Base-by-base conservation (phyloP, 768 basidiomycete genomes). In the Macrolepiota fuliginosa region DNA sequence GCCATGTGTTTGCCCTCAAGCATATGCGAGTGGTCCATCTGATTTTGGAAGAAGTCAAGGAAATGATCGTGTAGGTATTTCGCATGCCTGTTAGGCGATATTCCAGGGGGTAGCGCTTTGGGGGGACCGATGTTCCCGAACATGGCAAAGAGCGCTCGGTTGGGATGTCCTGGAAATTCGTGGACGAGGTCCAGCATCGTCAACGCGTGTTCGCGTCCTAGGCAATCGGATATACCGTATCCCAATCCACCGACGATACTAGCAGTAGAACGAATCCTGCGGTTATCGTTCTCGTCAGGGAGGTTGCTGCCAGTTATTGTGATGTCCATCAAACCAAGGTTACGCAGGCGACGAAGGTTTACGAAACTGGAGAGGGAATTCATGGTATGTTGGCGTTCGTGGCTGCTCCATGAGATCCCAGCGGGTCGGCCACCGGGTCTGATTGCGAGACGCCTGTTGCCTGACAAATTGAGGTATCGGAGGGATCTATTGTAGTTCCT, bases 401-500 rank as follows among this genome's bases (percentile, higher is more conserved):
- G 72, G 58, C 74, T 74, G 15, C 77, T 72, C 69, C 91, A 89
- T 0, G 91, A 88, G 10, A 42, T 24, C 19, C 32, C 53, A 1
- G 42, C 46, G n/a, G 47, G 59, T 35, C 45, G 59, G 25, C 45
- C 54, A 40, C 54, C 53, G 2, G 42, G 29, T 73, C 94, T 96
- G 81, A 99, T 97, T 75, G 94, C 94, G 3, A 99, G 81, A 11
- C 91, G 87, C 72, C 96, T 96, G 79, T 99, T 99, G 4, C 97
- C 97, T 0, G 97, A 98, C 47, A 98, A 74, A 69, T 98, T 98
- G 71, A 99, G 91, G 72, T 97, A 98, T 61, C 86, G 87, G 59
- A 99, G 82, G 63, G 91, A 90, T 65, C 87, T 86, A 72, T 98
- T 99, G 82, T 94, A 97, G 71, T 98, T 98, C 96, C 96, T 97